Evolutionary conservation across 192 early-diverging fungal species (phyloP).

Genomic region (Coemansia sp.): DNA sequence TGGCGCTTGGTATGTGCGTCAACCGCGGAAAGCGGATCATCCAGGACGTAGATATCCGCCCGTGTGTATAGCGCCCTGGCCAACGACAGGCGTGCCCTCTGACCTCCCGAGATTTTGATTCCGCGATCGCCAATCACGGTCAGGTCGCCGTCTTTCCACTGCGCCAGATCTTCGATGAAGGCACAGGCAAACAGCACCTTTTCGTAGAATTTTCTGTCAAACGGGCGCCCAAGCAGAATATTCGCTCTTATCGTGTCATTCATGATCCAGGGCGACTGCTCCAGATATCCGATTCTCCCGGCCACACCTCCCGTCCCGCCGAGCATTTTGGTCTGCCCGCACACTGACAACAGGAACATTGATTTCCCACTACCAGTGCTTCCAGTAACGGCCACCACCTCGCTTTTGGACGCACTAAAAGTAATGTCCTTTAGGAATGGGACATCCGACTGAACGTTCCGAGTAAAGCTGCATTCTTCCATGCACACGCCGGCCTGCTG

Average conservation of each 20-base stretch:
- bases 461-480: too few species aligned
- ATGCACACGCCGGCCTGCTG: too few species aligned
- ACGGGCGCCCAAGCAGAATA: conserved; percentile 33
- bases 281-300: conserved; percentile 50
- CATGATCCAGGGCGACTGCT: conserved; percentile 39
- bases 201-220: conserved; percentile 17
- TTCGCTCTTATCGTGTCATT: conserved; percentile 46
- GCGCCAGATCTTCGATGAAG: conserved; percentile 15
- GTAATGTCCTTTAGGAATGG: too few species aligned
- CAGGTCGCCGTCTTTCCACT: conserved; percentile 26
- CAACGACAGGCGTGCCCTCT: conserved; percentile 56
- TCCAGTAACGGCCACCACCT: conserved; percentile 76
- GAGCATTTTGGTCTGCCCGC: conserved; percentile 78
- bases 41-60: conserved; percentile 61
- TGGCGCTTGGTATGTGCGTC: conserved; percentile 56
- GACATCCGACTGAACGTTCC: too few species aligned
- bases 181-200: conserved; percentile 25
- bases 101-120: conserved; percentile 56
- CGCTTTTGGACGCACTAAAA: too few species aligned
- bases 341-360: conserved; percentile 58
- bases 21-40: conserved; percentile 66
- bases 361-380: conserved; percentile 74
- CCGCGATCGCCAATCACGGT: conserved; percentile 55
- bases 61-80: conserved; percentile 58
- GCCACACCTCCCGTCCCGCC: conserved; percentile 60